These are phyloP conservation scores for Mucor mucedo DNA, from an alignment of 371 early-diverging fungal species.

Conservation along the genomic window DNA sequence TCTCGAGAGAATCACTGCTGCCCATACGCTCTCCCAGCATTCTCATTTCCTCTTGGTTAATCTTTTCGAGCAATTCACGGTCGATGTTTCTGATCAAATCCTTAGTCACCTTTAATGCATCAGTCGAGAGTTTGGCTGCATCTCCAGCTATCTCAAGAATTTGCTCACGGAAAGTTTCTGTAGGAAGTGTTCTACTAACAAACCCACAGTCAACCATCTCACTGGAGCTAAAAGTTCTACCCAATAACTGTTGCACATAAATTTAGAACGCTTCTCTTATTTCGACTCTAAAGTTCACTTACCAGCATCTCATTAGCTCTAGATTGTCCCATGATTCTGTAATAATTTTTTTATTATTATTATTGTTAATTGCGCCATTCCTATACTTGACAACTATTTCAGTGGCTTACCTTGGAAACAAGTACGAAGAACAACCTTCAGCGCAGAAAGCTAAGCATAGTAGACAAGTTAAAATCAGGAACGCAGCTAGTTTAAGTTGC, in stretches of 20 bases:
- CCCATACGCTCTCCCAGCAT: slow-evolving; percentile 44
- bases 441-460: slow-evolving; percentile 56
- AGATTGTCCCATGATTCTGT: slow-evolving; percentile 62
- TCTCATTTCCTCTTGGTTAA: slow-evolving; percentile 58
- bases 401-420: slow-evolving; percentile 53
- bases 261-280: no score
- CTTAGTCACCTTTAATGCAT: slow-evolving; percentile 66
- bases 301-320: slow-evolving; percentile 71
- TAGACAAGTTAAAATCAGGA: neutral
- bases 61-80: slow-evolving; percentile 46
- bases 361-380: neutral
- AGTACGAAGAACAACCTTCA: slow-evolving; percentile 69
- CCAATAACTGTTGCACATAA: slow-evolving; percentile 35
- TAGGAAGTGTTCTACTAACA: slow-evolving; percentile 57
- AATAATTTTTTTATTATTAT: neutral
- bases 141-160: slow-evolving; percentile 53
- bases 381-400: neutral
- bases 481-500: neutral
- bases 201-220: slow-evolving; percentile 60
- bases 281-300: neutral
- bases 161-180: slow-evolving; percentile 56
- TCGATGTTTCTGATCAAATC: slow-evolving; percentile 58
- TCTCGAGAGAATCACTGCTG: slow-evolving; percentile 46
- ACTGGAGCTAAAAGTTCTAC: slow-evolving; percentile 57
- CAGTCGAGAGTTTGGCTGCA: slow-evolving; percentile 56